phyloP scores from a whole-genome alignment of 2,329 filamentous ascomycete species.

The Phoma sp. region DNA sequence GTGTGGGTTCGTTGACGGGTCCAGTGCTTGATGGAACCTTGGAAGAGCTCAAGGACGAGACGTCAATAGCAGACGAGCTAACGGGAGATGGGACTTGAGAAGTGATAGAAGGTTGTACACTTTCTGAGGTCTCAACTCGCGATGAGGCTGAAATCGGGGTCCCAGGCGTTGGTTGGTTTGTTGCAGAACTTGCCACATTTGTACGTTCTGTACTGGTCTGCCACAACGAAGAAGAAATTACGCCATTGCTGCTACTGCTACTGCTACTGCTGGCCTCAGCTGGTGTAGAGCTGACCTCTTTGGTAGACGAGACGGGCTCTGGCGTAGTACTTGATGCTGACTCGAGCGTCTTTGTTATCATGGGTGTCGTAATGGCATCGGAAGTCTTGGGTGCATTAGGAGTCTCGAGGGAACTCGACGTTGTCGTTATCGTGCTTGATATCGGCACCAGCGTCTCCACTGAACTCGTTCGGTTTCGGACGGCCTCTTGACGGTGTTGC shows the following conservation, averaged over 20 bases:
- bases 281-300: background rate
- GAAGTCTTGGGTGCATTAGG: background rate
- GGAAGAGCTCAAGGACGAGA: background rate
- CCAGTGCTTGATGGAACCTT: background rate
- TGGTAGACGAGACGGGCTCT: too few species aligned
- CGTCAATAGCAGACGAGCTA: background rate
- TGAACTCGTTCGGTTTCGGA: slow-evolving; percentile 14
- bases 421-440: background rate
- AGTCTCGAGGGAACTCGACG: background rate
- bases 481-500: slow-evolving; percentile 8
- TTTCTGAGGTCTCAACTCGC: background rate
- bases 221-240: background rate
- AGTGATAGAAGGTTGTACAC: background rate
- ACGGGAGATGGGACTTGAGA: background rate
- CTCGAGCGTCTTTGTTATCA: background rate
- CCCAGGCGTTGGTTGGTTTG: background rate
- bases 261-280: background rate
- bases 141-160: background rate
- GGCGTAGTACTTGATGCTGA: background rate
- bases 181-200: background rate
- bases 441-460: background rate
- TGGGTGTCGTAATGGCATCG: background rate
- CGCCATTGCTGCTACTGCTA: background rate
- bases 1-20: background rate
- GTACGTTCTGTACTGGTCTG: background rate